phyloP scores from a whole-genome alignment of 169 alveolate species.

The Cystoisospora suis region DNA sequence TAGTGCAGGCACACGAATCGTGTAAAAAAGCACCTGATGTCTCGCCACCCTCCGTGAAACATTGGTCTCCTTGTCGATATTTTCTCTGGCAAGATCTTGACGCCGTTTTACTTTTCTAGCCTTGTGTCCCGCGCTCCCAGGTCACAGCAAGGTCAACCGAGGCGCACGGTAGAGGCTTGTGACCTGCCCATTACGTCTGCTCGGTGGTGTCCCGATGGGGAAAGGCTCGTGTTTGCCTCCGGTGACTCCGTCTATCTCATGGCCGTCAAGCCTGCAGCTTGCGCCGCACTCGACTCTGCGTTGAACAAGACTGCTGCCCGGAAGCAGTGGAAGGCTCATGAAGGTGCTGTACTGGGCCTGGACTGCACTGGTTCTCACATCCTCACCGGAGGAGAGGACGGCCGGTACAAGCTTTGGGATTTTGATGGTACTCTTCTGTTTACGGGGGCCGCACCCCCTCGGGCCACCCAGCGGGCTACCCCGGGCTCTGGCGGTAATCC shows the following conservation, averaged over 20 bases:
- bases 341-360: neutral
- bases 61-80: no score
- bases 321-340: neutral
- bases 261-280: neutral
- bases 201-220: neutral
- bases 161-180: neutral
- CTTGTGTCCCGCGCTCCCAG: no score
- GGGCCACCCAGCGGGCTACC: no score
- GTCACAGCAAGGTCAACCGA: conserved; percentile 6
- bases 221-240: neutral
- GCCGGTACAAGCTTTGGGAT: conserved; percentile 6
- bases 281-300: neutral
- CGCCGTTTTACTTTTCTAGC: no score
- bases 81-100: no score
- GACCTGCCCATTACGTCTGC: neutral
- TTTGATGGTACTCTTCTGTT: neutral
- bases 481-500: neutral
- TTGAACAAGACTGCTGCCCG: neutral
- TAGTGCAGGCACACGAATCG: no score
- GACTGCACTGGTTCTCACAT: neutral
- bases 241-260: no score
- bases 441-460: neutral
- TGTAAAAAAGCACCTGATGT: no score
- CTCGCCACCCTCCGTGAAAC: no score
- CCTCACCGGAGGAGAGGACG: conserved; percentile 12